Conservation (phyloP, 2,329 filamentous ascomycete genomes). For the Epichloe uncinata region DNA sequence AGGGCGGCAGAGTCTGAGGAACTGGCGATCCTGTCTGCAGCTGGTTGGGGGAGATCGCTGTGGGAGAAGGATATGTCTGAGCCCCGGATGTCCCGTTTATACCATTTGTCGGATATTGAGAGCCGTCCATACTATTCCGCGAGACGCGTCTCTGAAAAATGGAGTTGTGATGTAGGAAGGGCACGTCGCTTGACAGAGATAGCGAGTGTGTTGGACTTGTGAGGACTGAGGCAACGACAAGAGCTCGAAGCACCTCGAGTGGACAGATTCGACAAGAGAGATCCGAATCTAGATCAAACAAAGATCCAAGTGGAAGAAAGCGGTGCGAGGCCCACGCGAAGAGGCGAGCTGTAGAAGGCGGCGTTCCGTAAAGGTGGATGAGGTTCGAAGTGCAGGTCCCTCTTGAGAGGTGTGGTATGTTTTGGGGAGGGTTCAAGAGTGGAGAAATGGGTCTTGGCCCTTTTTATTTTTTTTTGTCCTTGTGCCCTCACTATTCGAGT, state of each 20-base stretch:
- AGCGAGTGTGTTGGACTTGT: neutral
- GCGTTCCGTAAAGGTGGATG: constrained; percentile 24
- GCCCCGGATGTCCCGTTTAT: constrained; percentile 39
- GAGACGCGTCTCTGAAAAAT: constrained; percentile 19
- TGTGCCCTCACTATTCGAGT: constrained; percentile 1
- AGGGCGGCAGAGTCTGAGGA: constrained; percentile 41
- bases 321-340: constrained; percentile 14
- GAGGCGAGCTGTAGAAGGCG: constrained; percentile 13
- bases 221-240: constrained; percentile 3
- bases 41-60: constrained; percentile 37
- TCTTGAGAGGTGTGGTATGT: constrained; percentile 25
- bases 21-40: constrained; percentile 33
- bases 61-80: constrained; percentile 37
- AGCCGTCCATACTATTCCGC: constrained; percentile 39
- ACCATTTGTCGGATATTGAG: constrained; percentile 40
- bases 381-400: constrained; percentile 25
- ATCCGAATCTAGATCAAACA: constrained; percentile 2
- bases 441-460: constrained; percentile 31
- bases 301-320: constrained; percentile 4
- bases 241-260: constrained; percentile 4
- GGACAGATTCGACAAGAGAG: constrained; percentile 8
- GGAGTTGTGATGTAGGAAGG: constrained; percentile 1
- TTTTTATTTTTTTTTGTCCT: constrained; percentile 25
- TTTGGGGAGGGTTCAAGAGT: constrained; percentile 32
- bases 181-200: neutral